Base-by-base conservation (phyloP, 768 basidiomycete genomes). In the Mycena polygramma region DNA sequence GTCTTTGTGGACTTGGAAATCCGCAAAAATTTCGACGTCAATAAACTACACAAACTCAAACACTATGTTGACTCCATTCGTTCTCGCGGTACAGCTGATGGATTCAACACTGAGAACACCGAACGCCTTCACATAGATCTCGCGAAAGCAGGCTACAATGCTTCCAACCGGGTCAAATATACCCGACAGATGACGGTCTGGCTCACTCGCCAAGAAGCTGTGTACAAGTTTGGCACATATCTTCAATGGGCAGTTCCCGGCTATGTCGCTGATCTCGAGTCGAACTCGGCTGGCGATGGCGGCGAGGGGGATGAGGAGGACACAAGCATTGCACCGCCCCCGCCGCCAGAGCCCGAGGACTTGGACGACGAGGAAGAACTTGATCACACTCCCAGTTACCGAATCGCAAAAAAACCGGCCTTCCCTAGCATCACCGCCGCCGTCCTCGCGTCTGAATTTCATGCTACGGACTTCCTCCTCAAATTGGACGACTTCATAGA, bases 131-230 rank as follows among this genome's bases (percentile, higher is more conserved):
- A 85, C 43, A 45, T 45, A 11, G 43, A 45, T 71, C 81, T 74
- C 52, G 78, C 83, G 4, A 85, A 85, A 66, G 58, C 73, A 7
- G 75, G 73, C 2, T 78, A 75, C 46, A 36, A 69, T 15, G 74
- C 75, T 0, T 74, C 30, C 41, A 81, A 80, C 58, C 69, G 69
- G 57, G 51, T 67, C 0, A 74, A 78, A 35, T 75, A 78, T 57
- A 60, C 72, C 6, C 57, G 60, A 22, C 84, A 84, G 59, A 85
- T 85, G 84, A 76, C 78, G 0, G 45, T 36, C 2, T 82, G 79
- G 79, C 73, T 85, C 0, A 45, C 67, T 3, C 73, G 77, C 2
- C 80, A 80, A 37, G 83, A 84, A 62, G 3, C 41, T 26, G 45
- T 66, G 9, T 35, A 57, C 41, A 66, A 57, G 26, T 66, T 66